Evolutionary conservation across 352 stramenopile species (phyloP).

Genomic region (Globisporangium alternatum): DNA sequence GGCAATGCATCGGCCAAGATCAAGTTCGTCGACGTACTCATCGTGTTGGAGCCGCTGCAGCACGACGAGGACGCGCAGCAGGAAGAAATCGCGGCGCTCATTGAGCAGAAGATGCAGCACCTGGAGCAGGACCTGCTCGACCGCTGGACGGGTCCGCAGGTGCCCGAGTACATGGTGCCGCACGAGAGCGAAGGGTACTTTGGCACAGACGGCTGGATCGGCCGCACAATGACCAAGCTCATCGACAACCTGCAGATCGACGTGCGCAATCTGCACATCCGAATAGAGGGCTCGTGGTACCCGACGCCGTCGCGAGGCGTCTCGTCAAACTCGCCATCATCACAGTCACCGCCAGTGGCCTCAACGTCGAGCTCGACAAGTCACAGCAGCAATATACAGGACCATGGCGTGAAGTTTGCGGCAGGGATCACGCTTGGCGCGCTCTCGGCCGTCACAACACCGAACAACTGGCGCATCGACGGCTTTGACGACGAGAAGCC

Average conservation of each 20-base stretch:
- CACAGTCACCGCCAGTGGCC: conserved; percentile 18
- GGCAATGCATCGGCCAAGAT: conserved; percentile 77
- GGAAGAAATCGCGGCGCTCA: conserved; percentile 49
- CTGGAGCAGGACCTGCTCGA: conserved; percentile 79
- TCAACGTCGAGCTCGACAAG: conserved; percentile 16
- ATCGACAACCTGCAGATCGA: conserved; percentile 91
- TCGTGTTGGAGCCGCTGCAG: conserved; percentile 70
- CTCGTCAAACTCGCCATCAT: conserved; percentile 1
- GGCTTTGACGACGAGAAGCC: conserved; percentile 54
- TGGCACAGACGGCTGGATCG: conserved; percentile 85
- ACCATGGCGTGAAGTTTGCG: conserved; percentile 60
- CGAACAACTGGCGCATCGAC: conserved; percentile 80
- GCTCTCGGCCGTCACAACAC: conserved; percentile 83
- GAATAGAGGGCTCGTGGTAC: conserved; percentile 75
- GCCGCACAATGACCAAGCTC: conserved; percentile 85
- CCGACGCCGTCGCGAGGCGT: conserved; percentile 28
- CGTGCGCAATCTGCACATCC: conserved; percentile 84
- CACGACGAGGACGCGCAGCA: conserved; percentile 73
- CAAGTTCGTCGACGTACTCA: conserved; percentile 83
- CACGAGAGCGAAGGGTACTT: conserved; percentile 87
- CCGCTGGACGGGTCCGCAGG: conserved; percentile 68
- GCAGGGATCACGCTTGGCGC: conserved; percentile 75
- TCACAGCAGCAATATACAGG: conserved; percentile 10
- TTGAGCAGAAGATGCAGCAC: conserved; percentile 66
- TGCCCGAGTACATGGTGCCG: conserved; percentile 58